Evolutionary conservation across 2,329 filamentous ascomycete genomes (phyloP).

Genomic region (Volutella citrinella): DNA sequence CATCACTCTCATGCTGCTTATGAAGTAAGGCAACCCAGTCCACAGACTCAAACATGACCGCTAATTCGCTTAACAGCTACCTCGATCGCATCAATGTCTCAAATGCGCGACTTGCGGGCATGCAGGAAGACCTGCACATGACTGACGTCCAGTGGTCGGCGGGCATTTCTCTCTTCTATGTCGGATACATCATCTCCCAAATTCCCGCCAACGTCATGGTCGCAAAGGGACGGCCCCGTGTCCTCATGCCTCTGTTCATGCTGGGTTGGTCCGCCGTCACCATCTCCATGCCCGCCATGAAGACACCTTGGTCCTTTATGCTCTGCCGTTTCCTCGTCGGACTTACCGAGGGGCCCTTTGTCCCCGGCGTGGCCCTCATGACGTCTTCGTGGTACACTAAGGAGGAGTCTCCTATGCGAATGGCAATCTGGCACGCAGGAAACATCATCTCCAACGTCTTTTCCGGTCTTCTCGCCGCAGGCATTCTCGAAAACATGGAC

Average conservation of each 20-base stretch:
- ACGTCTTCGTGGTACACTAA: conserved; percentile 45
- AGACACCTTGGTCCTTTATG: conserved; percentile 21
- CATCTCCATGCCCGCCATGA: conserved; percentile 40
- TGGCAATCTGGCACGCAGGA: conserved; percentile 44
- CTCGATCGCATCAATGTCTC: conserved; percentile 49
- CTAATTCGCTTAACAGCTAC: conserved; percentile 31
- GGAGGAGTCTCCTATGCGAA: conserved; percentile 38
- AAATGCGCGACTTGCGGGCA: conserved; percentile 35
- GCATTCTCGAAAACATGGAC: conserved; percentile 41
- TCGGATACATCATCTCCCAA: conserved; percentile 44
- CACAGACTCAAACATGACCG: background rate
- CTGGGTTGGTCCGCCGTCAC: conserved; percentile 40
- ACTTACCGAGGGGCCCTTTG: conserved; percentile 35
- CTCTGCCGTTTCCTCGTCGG: conserved; percentile 28
- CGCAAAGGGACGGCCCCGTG: conserved; percentile 33
- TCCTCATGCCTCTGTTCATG: conserved; percentile 35
- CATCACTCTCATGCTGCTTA: conserved; percentile 21
- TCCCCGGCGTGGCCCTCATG: conserved; percentile 43
- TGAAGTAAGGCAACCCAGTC: conserved; percentile 18
- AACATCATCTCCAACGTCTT: conserved; percentile 42
- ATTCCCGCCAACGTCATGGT: conserved; percentile 44
- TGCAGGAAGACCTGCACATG: conserved; percentile 33
- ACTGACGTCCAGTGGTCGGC: conserved; percentile 34
- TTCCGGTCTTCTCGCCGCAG: conserved; percentile 40
- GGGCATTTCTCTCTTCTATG: conserved; percentile 41